phyloP scores from a whole-genome alignment of 2,329 filamentous ascomycete genomes.

The Sclerotinia subarctica region DNA sequence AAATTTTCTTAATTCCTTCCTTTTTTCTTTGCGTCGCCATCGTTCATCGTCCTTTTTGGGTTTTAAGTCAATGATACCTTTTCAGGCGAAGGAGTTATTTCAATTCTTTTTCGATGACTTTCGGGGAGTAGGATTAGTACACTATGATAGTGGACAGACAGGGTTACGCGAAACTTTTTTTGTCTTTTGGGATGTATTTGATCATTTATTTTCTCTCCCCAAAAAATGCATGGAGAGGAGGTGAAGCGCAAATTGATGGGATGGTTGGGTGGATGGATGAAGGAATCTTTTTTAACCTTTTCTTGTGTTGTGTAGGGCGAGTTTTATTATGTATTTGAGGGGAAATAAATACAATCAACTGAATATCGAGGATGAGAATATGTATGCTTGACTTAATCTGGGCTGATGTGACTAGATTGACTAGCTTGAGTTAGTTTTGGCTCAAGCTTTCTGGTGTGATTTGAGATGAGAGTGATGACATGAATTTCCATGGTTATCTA shows the following conservation, averaged over 20 bases:
- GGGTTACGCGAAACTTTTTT: conserved; percentile 10
- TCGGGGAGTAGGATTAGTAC: conserved; percentile 4
- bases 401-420: not conserved
- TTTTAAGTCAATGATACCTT: conserved; percentile 13
- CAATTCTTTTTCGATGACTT: conserved; percentile 6
- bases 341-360: conserved; percentile 9
- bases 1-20: conserved; percentile 9
- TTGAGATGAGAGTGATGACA: no score
- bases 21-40: not conserved
- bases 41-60: not conserved
- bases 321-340: conserved; percentile 10
- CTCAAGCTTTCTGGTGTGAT: not conserved
- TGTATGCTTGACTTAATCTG: not conserved
- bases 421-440: not conserved
- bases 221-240: not conserved
- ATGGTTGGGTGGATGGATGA: conserved; percentile 8
- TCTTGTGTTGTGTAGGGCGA: conserved; percentile 5
- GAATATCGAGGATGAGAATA: not conserved
- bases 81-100: conserved; percentile 15
- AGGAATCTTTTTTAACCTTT: conserved; percentile 4
- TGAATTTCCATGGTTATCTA: no score
- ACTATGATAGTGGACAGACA: not conserved
- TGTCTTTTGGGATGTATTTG: conserved; percentile 12
- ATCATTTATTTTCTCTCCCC: not conserved
- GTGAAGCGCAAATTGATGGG: not conserved